Conservation (phyloP, 2,329 filamentous ascomycete species). For the Exophiala mesophila region DNA sequence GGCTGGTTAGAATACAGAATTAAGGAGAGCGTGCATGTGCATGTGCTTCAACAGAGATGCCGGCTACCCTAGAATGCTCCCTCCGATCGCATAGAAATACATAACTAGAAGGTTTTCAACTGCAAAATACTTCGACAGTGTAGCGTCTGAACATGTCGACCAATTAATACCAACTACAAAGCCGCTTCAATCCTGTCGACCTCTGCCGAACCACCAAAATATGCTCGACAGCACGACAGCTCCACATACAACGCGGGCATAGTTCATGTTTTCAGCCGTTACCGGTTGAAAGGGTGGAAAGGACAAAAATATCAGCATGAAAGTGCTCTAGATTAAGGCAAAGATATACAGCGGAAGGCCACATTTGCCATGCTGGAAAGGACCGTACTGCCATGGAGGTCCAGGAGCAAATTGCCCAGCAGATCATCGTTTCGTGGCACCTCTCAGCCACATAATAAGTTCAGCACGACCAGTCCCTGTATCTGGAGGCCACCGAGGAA, state of each 20-base stretch:
- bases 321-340: constrained; percentile 30
- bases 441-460: constrained; percentile 33
- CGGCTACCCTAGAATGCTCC: too few species aligned
- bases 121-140: too few species aligned
- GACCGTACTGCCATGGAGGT: constrained; percentile 15
- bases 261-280: constrained; percentile 35
- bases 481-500: constrained; percentile 34
- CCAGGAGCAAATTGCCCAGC: constrained; percentile 30
- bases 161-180: too few species aligned
- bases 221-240: constrained; percentile 17
- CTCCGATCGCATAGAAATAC: too few species aligned
- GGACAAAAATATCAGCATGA: constrained; percentile 32
- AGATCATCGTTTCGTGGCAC: constrained; percentile 41
- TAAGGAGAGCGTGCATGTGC: too few species aligned
- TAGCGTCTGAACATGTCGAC: too few species aligned
- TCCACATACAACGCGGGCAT: constrained; percentile 19
- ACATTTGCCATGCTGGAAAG: constrained; percentile 30
- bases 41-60: too few species aligned
- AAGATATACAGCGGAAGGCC: constrained; percentile 31
- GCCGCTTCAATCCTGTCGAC: too few species aligned
- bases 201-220: constrained; percentile 14
- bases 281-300: constrained; percentile 33
- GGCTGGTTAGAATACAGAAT: too few species aligned
- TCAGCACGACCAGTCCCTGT: constrained; percentile 34
- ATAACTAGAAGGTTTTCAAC: too few species aligned